These are phyloP conservation scores for Kodamaea sagamina DNA, from an alignment of 805 yeast genomes.

Conservation along the genomic window DNA sequence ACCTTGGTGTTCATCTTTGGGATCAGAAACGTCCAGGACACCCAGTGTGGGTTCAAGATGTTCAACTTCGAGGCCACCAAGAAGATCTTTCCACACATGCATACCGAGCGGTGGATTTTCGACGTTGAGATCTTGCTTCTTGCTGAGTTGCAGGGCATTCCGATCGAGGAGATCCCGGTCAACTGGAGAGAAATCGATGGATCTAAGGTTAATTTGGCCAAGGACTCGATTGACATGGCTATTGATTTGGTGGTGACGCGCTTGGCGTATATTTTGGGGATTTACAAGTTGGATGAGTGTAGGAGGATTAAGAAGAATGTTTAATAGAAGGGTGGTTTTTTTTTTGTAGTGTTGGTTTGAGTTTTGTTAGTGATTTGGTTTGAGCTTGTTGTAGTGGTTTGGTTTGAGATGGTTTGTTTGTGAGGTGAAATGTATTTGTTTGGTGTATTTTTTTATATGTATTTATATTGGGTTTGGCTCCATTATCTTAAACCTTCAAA, in stretches of 20 bases:
- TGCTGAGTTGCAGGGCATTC: conserved; percentile 69
- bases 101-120: conserved; percentile 97
- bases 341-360: too few relatives aligned
- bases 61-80: conserved; percentile 71
- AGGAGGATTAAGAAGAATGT: conserved; percentile 6
- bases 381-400: too few relatives aligned
- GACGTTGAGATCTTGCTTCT: conserved; percentile 90
- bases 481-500: too few relatives aligned
- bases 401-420: too few relatives aligned
- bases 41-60: conserved; percentile 96
- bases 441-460: too few relatives aligned
- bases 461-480: too few relatives aligned
- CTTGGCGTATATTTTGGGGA: conserved; percentile 81
- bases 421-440: too few relatives aligned
- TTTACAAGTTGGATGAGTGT: conserved; percentile 51
- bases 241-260: conserved; percentile 88
- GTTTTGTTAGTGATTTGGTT: too few relatives aligned
- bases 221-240: conserved; percentile 92
- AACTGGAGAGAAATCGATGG: conserved; percentile 98
- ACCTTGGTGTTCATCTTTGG: conserved; percentile 86
- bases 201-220: conserved; percentile 87
- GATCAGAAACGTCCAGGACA: conserved; percentile 80
- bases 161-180: conserved; percentile 76
- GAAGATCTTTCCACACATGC: conserved; percentile 82
- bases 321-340: background rate